Conservation (phyloP, 129 eudicot species). For the Calendula officinalis region DNA sequence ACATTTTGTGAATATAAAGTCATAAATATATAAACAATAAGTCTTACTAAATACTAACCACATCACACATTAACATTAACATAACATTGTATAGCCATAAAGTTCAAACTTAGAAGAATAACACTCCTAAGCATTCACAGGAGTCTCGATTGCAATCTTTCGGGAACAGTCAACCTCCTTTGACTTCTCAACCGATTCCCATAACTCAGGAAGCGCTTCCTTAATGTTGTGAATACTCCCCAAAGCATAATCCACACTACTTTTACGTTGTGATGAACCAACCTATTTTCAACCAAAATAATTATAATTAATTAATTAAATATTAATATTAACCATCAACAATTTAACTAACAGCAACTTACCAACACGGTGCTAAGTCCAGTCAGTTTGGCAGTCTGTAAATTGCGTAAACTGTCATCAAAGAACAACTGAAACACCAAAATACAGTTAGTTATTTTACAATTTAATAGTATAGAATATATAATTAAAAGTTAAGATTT, state of each 20-base stretch:
- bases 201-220: constrained; percentile 79
- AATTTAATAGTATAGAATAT: neutral
- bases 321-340: neutral
- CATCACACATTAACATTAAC: constrained; percentile 11
- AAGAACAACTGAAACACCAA: constrained; percentile 67
- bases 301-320: neutral
- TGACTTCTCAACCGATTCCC: constrained; percentile 55
- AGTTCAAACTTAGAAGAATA: neutral
- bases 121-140: constrained; percentile 57
- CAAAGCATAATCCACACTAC: constrained; percentile 71
- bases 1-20: too few relatives aligned
- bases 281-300: constrained; percentile 35
- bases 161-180: constrained; percentile 39
- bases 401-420: constrained; percentile 76
- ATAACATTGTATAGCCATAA: neutral
- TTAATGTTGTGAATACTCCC: constrained; percentile 85
- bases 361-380: constrained; percentile 84
- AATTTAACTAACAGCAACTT: constrained; percentile 11
- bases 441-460: neutral
- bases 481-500: neutral
- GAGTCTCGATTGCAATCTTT: constrained; percentile 61
- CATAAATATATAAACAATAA: too few relatives aligned
- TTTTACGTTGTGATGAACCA: constrained; percentile 45
- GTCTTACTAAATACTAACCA: neutral
- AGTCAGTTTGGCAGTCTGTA: constrained; percentile 52